Evolutionary conservation across 306 rosid genomes (phyloP).

Genomic region (Cucurbita argyrosperma): DNA sequence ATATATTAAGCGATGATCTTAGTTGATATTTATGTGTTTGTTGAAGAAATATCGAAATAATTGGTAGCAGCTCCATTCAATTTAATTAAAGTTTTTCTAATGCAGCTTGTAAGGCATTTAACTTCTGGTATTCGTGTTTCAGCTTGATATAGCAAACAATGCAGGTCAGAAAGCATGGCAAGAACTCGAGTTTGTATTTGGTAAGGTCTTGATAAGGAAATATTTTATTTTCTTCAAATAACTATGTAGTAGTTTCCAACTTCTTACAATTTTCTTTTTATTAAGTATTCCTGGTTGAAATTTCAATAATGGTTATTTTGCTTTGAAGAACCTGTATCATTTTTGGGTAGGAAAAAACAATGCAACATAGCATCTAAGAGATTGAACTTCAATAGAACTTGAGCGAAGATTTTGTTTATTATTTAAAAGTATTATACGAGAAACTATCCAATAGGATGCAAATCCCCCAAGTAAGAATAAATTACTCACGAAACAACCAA

Average conservation of each 20-base stretch:
- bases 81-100: too few relatives aligned
- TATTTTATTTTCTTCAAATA: neutral
- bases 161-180: conserved; percentile 80
- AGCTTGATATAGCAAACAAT: conserved; percentile 78
- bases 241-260: neutral
- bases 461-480: neutral
- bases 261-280: neutral
- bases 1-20: neutral
- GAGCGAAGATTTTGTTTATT: neutral
- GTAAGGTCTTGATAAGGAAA: conserved; percentile 27
- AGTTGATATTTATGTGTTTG: neutral
- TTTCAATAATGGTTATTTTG: neutral
- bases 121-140: conserved; percentile 8
- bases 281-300: neutral
- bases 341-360: neutral
- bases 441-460: neutral
- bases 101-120: neutral
- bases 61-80: neutral
- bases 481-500: neutral
- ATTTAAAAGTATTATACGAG: neutral
- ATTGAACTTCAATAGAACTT: neutral
- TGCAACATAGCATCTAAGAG: neutral
- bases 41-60: neutral
- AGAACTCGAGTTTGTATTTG: conserved; percentile 63
- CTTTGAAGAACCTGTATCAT: neutral